Base-by-base conservation (phyloP, 805 yeast species). In the Barnettozyma wickerhamii region DNA sequence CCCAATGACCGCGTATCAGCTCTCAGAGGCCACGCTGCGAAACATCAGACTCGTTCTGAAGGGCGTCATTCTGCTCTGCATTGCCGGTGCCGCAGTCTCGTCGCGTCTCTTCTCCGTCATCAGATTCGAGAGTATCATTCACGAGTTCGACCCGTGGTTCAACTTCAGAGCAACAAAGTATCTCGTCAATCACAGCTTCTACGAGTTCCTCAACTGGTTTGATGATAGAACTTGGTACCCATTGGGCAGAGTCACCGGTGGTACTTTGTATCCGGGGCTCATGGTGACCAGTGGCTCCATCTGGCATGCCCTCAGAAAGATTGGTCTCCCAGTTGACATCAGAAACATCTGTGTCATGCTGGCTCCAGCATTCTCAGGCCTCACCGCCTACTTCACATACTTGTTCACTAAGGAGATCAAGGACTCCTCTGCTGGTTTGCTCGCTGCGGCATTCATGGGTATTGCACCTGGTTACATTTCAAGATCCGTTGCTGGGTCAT, bases 171-270 rank as follows among this genome's bases (percentile, higher is more conserved):
- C 99, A 33, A 86, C 99, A n/a, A 84, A 85, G 63, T 88, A 87
- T 63, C 74, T 93, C 50, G 95, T 88, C 23, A 69, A 77, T 33
- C 79, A 88, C 57, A 82, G 93, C 6, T 91, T 79, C 63, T 84
- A 89, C 69, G 90, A 89, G 51, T 95, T 93, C 58, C 73, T 95
- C 57, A 93, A 93, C 63, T 93, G 99, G 99, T 93, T 93, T 57
- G 99, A 93, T 62, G 97, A 91, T 62, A 79, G 96, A 60, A 91
- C 99, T 15, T 93, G 99, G 99, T 93, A 93, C 63, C 99, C 99
- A 15, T 72, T 93, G 51, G 99, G 99, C 17, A 78, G 99, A 68
- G 99, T 93, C 58, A 93, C 99, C 10, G 99, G 99, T 53, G 99
- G 99, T 43, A 95, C 99, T 2, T 66, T 93, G 47, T 93, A 95